Conservation (phyloP, 2,329 filamentous ascomycete species). For the Anisogramma anomala region DNA sequence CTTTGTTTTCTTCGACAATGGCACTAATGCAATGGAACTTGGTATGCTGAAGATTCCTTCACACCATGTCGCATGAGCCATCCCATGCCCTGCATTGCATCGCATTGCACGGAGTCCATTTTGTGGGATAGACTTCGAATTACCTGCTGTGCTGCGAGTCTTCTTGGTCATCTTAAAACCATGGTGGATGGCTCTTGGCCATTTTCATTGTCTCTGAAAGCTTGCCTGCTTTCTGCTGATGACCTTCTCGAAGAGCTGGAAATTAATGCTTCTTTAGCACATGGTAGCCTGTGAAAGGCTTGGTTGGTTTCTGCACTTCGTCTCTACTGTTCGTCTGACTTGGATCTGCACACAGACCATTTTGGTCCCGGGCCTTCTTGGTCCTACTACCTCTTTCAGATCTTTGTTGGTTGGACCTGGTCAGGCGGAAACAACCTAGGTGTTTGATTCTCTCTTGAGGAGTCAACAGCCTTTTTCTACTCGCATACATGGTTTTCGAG, state of each 20-base stretch:
- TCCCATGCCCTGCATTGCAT: slow-evolving; percentile 2
- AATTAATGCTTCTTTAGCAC: neutral
- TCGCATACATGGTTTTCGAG: neutral
- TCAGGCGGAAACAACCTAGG: neutral
- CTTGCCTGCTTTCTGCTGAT: neutral
- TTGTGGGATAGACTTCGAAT: slow-evolving; percentile 1
- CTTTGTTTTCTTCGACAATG: slow-evolving; percentile 5
- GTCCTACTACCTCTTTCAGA: slow-evolving; percentile 2
- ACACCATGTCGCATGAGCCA: neutral
- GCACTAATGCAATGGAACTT: slow-evolving; percentile 3
- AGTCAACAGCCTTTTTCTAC: slow-evolving; percentile 1
- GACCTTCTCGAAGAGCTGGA: slow-evolving; percentile 1
- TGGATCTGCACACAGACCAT: neutral
- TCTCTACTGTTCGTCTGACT: neutral
- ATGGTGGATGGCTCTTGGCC: neutral
- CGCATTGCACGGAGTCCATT: slow-evolving; percentile 2
- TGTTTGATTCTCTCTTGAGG: neutral
- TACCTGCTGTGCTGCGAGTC: slow-evolving; percentile 2
- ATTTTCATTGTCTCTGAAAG: neutral
- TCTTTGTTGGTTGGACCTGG: neutral
- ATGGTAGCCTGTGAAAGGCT: neutral
- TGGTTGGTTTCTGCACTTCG: neutral
- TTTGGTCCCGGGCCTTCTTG: slow-evolving; percentile 2
- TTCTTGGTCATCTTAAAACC: neutral
- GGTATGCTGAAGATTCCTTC: neutral